Percentiles rank a stretch among this genome's conserved stretches.
Evolutionary conservation across 2,329 filamentous ascomycete species (phyloP).

Genomic region (Dactylella cylindrospora): DNA sequence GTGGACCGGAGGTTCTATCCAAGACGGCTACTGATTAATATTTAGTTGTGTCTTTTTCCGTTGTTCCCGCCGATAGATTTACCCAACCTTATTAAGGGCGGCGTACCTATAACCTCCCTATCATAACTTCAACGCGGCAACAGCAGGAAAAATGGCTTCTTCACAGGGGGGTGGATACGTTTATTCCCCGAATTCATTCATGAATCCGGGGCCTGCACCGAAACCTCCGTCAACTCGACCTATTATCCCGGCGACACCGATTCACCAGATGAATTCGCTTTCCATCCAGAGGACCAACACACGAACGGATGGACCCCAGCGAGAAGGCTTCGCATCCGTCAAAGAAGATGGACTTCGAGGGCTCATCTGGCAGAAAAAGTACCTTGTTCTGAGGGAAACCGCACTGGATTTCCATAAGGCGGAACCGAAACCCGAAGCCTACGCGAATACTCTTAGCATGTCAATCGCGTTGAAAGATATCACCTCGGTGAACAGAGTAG

Average conservation of each 20-base stretch:
- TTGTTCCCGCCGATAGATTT: too few species aligned
- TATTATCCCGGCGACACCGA: slow-evolving; percentile 33
- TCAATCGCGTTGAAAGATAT: slow-evolving; percentile 77
- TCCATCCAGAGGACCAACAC: slow-evolving; percentile 36
- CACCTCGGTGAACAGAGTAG: slow-evolving; percentile 83
- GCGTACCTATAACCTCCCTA: too few species aligned
- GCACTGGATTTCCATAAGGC: slow-evolving; percentile 93
- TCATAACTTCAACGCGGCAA: slow-evolving; percentile 11
- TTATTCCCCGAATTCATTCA: slow-evolving; percentile 38
- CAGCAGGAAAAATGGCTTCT: slow-evolving; percentile 2
- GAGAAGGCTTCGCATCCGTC: slow-evolving; percentile 54
- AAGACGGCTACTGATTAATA: too few species aligned
- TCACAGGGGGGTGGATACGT: slow-evolving; percentile 28
- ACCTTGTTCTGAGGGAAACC: slow-evolving; percentile 86
- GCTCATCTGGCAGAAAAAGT: slow-evolving; percentile 91
- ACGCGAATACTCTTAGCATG: slow-evolving; percentile 78
- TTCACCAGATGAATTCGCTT: slow-evolving; percentile 33
- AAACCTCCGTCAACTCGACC: slow-evolving; percentile 37
- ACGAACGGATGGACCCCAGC: slow-evolving; percentile 16
- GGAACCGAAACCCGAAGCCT: slow-evolving; percentile 60
- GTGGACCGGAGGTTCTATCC: too few species aligned
- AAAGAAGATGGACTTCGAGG: slow-evolving; percentile 82
- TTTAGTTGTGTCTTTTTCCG: too few species aligned
- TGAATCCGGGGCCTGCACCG: slow-evolving; percentile 40
- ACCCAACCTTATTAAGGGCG: too few species aligned